Evolutionary conservation across 1,284 basidiomycete species (phyloP).

Genomic region (Ceratobasidium sp.): DNA sequence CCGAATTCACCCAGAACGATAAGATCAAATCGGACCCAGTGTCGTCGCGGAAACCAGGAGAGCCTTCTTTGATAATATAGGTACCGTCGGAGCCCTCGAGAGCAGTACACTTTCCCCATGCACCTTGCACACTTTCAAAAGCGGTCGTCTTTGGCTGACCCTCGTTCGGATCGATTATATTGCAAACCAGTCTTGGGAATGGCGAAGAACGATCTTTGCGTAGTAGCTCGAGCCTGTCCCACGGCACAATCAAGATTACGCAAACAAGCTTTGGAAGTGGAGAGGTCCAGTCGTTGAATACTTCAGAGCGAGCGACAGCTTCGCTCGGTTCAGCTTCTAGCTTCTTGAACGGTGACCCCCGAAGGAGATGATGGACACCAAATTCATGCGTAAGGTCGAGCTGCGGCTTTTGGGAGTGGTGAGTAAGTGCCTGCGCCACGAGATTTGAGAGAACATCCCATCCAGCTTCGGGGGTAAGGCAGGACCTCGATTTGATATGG

Average conservation of each 20-base stretch:
- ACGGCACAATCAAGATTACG: conserved; percentile 16
- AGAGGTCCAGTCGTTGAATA: conserved; percentile 1
- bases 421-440: not conserved
- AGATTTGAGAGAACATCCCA: conserved; percentile 45
- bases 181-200: conserved; percentile 15
- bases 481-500: conserved; percentile 51
- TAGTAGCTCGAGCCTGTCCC: not conserved
- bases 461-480: conserved; percentile 43
- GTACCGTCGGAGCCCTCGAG: conserved; percentile 2
- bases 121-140: not conserved
- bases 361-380: not conserved
- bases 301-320: not conserved
- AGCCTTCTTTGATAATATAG: conserved; percentile 9
- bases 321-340: not conserved
- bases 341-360: not conserved
- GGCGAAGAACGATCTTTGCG: conserved; percentile 1
- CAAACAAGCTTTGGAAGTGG: conserved; percentile 13
- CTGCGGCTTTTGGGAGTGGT: not conserved
- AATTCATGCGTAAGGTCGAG: not conserved
- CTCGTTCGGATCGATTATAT: not conserved
- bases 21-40: conserved; percentile 5
- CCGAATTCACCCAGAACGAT: conserved; percentile 16
- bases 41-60: not conserved
- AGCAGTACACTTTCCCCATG: conserved; percentile 17
- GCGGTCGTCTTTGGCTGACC: not conserved